Evolutionary conservation across 169 alveolate genomes (phyloP).

Genomic region (Plasmodium knowlesi): DNA sequence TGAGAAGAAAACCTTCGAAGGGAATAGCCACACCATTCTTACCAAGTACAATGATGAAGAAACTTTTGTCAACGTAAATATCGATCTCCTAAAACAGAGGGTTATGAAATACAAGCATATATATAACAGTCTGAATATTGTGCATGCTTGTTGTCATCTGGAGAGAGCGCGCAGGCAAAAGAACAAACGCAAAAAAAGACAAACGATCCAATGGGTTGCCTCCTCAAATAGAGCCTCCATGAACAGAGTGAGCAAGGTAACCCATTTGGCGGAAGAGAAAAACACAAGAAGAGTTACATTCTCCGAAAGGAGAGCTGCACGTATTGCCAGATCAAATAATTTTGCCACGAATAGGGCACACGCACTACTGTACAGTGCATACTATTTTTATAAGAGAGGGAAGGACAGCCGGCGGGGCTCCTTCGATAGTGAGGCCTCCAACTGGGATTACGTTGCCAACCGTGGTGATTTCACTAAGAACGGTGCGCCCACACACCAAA

Average conservation of each 20-base stretch:
- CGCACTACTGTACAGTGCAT: slow-evolving; percentile 30
- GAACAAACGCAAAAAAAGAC: not conserved
- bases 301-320: not conserved
- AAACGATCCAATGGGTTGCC: not conserved
- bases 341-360: slow-evolving; percentile 18
- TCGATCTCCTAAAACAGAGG: slow-evolving; percentile 39
- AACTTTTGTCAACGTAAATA: not conserved
- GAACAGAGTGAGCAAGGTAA: not conserved
- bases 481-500: not conserved
- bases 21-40: slow-evolving; percentile 23
- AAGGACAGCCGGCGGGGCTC: not conserved
- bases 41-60: slow-evolving; percentile 36
- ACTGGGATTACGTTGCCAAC: not conserved
- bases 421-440: not conserved
- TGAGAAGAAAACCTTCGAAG: slow-evolving; percentile 24
- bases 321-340: slow-evolving; percentile 1
- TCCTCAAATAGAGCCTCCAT: not conserved
- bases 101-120: slow-evolving; percentile 56
- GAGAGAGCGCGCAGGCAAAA: not conserved
- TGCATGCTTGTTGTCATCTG: slow-evolving; percentile 24
- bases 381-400: slow-evolving; percentile 26
- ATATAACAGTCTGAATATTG: slow-evolving; percentile 34
- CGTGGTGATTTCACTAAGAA: not conserved
- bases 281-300: not conserved
- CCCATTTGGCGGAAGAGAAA: not conserved